A percentile compares a stretch with the other conserved stretches of the same genome.
Conservation (phyloP, 495 filamentous ascomycete species). For the Eremomyces bilateralis region DNA sequence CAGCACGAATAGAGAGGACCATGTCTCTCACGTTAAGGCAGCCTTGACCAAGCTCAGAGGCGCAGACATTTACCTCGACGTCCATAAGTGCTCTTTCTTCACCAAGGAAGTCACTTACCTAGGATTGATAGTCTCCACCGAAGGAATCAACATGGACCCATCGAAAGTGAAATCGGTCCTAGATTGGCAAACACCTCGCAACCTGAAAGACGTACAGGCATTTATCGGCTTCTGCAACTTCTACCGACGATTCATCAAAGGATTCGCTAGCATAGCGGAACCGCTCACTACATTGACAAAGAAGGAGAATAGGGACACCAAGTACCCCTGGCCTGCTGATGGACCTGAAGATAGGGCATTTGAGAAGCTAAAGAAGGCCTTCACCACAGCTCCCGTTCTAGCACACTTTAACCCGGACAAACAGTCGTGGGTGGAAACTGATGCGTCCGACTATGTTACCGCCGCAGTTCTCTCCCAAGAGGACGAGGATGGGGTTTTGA, state of each 20-base stretch:
- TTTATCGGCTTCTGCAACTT: slow-evolving; percentile 13
- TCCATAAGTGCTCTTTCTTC: slow-evolving; percentile 18
- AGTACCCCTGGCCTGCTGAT: not conserved
- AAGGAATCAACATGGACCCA: slow-evolving; percentile 14
- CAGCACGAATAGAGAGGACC: not conserved
- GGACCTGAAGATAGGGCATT: slow-evolving; percentile 21
- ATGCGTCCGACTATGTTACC: slow-evolving; percentile 11
- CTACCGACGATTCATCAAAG: slow-evolving; percentile 8
- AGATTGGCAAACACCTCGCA: slow-evolving; percentile 6
- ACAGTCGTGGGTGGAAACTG: slow-evolving; percentile 9
- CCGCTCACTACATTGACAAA: slow-evolving; percentile 4
- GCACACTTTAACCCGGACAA: slow-evolving; percentile 9
- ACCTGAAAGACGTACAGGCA: slow-evolving; percentile 7
- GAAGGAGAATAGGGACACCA: slow-evolving; percentile 2
- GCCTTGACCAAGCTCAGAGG: not conserved
- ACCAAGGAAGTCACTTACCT: slow-evolving; percentile 14
- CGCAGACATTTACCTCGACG: slow-evolving; percentile 1
- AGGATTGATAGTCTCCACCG: slow-evolving; percentile 13
- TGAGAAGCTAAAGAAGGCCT: slow-evolving; percentile 23
- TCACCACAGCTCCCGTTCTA: slow-evolving; percentile 18
- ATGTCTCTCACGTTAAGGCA: not conserved
- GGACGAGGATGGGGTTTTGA: not conserved
- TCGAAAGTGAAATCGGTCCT: slow-evolving; percentile 8
- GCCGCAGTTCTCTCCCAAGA: slow-evolving; percentile 7
- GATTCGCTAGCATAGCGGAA: slow-evolving; percentile 6